Percentiles rank a stretch among this genome's conserved stretches.
phyloP scores from a whole-genome alignment of 805 yeast species.

The Nakazawaea wickerhamii region DNA sequence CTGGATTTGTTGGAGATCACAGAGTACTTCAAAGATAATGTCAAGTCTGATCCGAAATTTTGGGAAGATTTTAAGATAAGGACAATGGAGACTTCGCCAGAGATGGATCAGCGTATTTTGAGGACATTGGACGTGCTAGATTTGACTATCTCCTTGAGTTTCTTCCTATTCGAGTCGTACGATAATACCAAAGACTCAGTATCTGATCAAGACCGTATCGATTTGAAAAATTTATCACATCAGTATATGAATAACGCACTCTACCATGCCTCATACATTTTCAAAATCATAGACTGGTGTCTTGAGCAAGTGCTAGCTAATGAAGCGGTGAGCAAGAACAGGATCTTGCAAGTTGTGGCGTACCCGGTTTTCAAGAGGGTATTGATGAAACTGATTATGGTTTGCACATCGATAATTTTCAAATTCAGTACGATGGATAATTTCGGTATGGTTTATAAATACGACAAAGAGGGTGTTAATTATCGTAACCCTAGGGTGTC shows the following conservation, averaged over 20 bases:
- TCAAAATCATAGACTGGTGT: conserved; percentile 5
- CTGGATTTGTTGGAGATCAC: conserved; percentile 1
- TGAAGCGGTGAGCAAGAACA: conserved; percentile 10
- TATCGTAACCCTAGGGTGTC: background rate
- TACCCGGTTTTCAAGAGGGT: conserved; percentile 5
- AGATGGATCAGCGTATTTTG: conserved; percentile 3
- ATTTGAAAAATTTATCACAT: conserved; percentile 3
- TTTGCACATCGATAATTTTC: background rate
- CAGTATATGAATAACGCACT: conserved; percentile 7
- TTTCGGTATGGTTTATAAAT: conserved; percentile 4
- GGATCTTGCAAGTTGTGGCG: conserved; percentile 3
- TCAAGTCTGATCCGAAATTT: conserved; percentile 1
- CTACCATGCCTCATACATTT: conserved; percentile 5
- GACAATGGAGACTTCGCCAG: conserved; percentile 1
- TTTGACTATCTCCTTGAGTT: conserved; percentile 7
- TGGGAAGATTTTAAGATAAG: conserved; percentile 8
- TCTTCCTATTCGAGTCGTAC: conserved; percentile 5
- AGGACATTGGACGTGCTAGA: conserved; percentile 8
- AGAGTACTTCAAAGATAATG: conserved; percentile 1
- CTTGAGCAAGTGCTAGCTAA: conserved; percentile 3
- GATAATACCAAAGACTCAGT: background rate
- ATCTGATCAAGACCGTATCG: background rate
- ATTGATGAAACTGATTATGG: conserved; percentile 3
- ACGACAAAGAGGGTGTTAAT: background rate
- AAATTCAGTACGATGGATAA: conserved; percentile 4